Base-by-base conservation (phyloP, 768 basidiomycete species). In the Trichaptum fuscoviolaceum region DNA sequence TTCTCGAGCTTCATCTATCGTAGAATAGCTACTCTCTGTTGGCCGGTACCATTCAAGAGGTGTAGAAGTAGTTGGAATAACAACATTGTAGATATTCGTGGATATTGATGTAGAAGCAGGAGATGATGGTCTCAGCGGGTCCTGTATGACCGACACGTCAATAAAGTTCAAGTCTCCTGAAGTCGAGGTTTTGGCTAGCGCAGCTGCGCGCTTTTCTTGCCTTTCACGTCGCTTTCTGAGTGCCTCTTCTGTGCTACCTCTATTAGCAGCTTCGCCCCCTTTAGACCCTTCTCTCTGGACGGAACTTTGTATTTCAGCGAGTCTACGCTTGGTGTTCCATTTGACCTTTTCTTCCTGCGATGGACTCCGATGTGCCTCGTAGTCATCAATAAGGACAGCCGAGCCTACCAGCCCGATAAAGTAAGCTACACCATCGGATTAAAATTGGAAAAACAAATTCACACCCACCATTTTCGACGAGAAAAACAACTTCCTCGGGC, bases 401-500 rank as follows among this genome's bases (percentile, higher is more conserved):
- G 90, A 77, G 35, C 87, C 96, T 97, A 72, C 23, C 8, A 9
- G 64, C 62, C 23, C 27, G 15, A 15, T 17, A 67, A 64, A 69
- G 70, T 15, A 63, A 65, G 64, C 67, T 68, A 10, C 64, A 67
- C 52, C 30, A 30, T 35, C 61, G 18, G 17, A 18, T 7, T 57
- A 23, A 12, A n/a, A n/a, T n/a, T n/a, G n/a, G n/a, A n/a, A 24
- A 52, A 61, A 57, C 26, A 15, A 57, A 35, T 24, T 64, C 34
- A n/a, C 30, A 70, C 82, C 63, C 67, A 94, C 97, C 86, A 68
- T 91, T 91, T 70, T 90, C 84, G 17, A 98, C 85, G 7, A 99
- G 86, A 35, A 96, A 81, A 12, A 92, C 93, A 9, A 89, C 93
- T 74, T 99, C 97, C 76, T 99, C 97, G 0, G 94, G 93, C 77